phyloP scores from a whole-genome alignment of 306 rosid species.

The Trifolium dubium region DNA sequence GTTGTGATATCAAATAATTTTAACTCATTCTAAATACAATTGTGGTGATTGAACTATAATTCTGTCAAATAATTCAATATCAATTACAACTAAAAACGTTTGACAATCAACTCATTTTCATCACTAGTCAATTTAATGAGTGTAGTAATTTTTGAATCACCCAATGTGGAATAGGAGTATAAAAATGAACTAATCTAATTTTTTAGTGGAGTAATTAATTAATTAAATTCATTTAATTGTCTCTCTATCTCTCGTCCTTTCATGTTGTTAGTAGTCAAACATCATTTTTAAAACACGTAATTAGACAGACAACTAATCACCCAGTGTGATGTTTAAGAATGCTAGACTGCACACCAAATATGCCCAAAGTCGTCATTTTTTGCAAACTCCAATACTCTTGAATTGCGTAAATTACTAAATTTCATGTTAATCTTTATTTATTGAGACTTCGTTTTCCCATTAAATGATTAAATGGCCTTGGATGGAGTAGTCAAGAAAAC shows the following conservation, averaged over 20 bases:
- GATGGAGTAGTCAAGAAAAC: conserved; percentile 51
- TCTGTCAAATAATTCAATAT: no score
- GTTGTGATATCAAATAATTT: no score
- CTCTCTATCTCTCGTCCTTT: background rate
- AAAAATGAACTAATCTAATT: background rate
- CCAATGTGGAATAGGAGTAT: background rate
- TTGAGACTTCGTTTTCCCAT: conserved; percentile 43
- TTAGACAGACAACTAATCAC: conserved; percentile 36
- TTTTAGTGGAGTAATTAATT: background rate
- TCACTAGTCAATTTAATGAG: no score
- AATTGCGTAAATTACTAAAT: conserved; percentile 44
- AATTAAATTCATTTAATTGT: background rate
- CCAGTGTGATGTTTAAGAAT: conserved; percentile 44
- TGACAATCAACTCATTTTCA: no score
- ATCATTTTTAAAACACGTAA: conserved; percentile 33
- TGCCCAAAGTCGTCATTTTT: conserved; percentile 31
- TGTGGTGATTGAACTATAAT: no score
- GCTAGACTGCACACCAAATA: conserved; percentile 35
- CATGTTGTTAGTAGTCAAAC: conserved; percentile 42
- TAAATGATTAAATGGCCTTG: conserved; percentile 41
- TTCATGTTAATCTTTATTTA: conserved; percentile 38
- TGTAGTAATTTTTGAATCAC: no score
- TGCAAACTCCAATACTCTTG: conserved; percentile 30
- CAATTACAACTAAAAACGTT: no score
- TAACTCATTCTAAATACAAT: no score